Conservation (phyloP, 768 basidiomycete species). For the Arthromyces matolae region DNA sequence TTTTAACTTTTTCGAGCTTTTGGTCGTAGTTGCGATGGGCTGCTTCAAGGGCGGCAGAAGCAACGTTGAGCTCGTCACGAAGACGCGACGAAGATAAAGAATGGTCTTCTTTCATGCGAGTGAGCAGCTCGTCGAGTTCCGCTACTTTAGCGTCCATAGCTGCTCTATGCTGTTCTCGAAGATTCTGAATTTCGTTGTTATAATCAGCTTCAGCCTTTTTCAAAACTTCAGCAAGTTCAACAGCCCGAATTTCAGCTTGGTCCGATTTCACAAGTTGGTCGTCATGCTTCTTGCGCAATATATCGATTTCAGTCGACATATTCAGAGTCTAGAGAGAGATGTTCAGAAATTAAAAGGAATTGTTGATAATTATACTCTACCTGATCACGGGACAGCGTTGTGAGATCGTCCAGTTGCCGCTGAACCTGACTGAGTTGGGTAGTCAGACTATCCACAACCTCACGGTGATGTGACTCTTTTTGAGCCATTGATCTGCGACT, state of each 20-base stretch:
- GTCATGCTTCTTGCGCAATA: constrained; percentile 58
- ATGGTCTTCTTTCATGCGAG: constrained; percentile 49
- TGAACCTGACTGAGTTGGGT: constrained; percentile 64
- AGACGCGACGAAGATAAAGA: constrained; percentile 34
- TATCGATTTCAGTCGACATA: constrained; percentile 85
- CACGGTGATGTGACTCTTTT: constrained; percentile 89
- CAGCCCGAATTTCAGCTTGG: constrained; percentile 53
- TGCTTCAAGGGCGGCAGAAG: constrained; percentile 39
- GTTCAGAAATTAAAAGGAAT: neutral
- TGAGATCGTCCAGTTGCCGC: constrained; percentile 79
- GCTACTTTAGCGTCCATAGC: constrained; percentile 23
- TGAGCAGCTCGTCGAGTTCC: constrained; percentile 41
- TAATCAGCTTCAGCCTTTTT: constrained; percentile 24
- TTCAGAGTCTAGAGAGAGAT: constrained; percentile 61
- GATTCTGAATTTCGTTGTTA: constrained; percentile 39
- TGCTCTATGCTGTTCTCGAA: constrained; percentile 34
- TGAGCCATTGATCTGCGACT: constrained; percentile 86
- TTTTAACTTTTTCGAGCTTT: constrained; percentile 53
- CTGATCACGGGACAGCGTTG: constrained; percentile 80
- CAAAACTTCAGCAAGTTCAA: constrained; percentile 44
- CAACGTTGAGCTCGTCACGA: constrained; percentile 41
- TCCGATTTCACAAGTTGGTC: constrained; percentile 51
- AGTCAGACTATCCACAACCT: constrained; percentile 71
- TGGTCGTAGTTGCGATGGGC: constrained; percentile 57
- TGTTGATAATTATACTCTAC: constrained; percentile 32